Evolutionary conservation across 2,329 filamentous ascomycete species (phyloP), one percentile per base, ranked within the genome.

Genomic region (Cladosporium sp.): DNA sequence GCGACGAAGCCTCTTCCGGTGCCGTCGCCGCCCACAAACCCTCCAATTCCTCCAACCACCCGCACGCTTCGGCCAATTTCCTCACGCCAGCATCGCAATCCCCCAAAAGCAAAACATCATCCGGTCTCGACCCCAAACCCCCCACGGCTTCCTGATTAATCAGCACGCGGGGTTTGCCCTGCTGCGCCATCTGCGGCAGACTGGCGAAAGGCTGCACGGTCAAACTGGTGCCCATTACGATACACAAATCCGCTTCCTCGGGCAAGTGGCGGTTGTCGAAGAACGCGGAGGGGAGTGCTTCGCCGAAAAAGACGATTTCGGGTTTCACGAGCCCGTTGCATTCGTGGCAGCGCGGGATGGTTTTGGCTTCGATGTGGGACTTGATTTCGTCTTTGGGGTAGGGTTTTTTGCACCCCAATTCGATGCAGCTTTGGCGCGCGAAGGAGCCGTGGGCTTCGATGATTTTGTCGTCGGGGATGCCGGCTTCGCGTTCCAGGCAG

Each of bases 401-500:
- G 1, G 77, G 68, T 0, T 70, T 72, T 63, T 83, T 83, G 75
- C 93, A 98, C 19, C 95, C 89, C 60, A 97, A 91, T 19, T 95
- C 89, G 60, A 97, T 91, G 67, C 93, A 98, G 57, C 85, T 80
- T 70, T 97, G 92, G 1, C 80, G 82, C 18, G 92, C 92, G 66
- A 97, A 98, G 66, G 89, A 95, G 39, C 93, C 93, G 67, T 98
- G 93, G 0, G 93, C 93, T 69, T 97, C 92, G 27, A 98, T 78
- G 43, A 98, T 91, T 67, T 80, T 83, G 2, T 92, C 83, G 0
- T 74, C 77, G 0, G 90, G 87, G 1, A 98, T 83, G 20, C 93
- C 93, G 11, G 92, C 93, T 58, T 81, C 78, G 18, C 91, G 82
- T 70, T 98, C 93, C 11, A 98, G 78, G 62, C 90, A 95, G 71